Evolutionary conservation across 2,329 filamentous ascomycete species (phyloP), one percentile per base, ranked within the genome.

Genomic region (Lachnellula arida): DNA sequence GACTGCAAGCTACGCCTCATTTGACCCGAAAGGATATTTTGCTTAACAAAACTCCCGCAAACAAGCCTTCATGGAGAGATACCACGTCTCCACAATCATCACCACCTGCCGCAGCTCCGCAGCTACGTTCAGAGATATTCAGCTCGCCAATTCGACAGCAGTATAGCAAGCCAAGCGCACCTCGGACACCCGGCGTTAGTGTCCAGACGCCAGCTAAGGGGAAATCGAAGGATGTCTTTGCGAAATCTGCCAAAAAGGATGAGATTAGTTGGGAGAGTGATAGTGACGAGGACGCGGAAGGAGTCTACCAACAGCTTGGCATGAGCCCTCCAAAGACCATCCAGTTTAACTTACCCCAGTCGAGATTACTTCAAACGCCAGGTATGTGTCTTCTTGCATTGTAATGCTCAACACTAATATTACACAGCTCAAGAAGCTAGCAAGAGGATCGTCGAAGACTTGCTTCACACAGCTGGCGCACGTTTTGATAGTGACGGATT

Each of bases 291-390:
- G 82, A 86, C 49, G 74, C 78, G 44, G 79, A 78, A 23, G 82
- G 79, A 43, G 68, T 82, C 5, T 86, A 87, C 56, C 81, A 81
- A 6, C 71, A 74, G 22, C 72, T 81, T 48, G 89, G 86, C 5
- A 87, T 91, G 73, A 96, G 90, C 67, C 94, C 94, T 28, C 94
- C 94, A 0, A 97, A 97, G 77, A 94, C 90, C 11, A 92, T 95
- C 58, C 88, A 92, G 67, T 95, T 95, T 71, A 86, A 88, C 46
- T 74, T 95, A 48, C 88, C 88, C 50, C 87, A 87, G 52, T 88
- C 85, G 42, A 86, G 88, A 68, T 74, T 95, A 22, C 72, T 93
- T 70, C 89, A 92, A 70, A 95, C 90, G 49, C 90, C 89, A 60
- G 86, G 86, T 88, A 73, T 69, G 82, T 68, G 46, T 19, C 2